Percentiles rank a stretch among this genome's conserved stretches.
These are phyloP conservation scores for Lophiotrema nucula DNA, from an alignment of 495 filamentous ascomycete genomes.

Conservation along the genomic window DNA sequence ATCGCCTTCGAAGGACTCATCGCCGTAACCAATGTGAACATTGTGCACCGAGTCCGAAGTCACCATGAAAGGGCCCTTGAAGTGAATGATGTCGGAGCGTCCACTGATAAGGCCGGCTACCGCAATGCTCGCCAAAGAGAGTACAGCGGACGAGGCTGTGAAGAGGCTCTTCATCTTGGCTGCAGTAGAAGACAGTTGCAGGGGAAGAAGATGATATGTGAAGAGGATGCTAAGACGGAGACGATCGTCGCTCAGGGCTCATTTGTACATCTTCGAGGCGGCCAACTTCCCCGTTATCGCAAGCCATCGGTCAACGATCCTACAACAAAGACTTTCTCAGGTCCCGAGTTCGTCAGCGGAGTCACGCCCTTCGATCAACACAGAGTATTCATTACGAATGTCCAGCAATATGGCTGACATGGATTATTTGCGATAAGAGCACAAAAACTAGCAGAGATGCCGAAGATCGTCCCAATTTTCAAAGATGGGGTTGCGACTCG, in stretches of 20 bases:
- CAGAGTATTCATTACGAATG: too few relatives aligned
- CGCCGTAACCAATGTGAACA: conserved; percentile 18
- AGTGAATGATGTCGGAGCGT: conserved; percentile 15
- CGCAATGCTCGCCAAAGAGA: conserved; percentile 1
- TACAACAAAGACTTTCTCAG: too few relatives aligned
- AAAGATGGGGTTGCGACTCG: conserved; percentile 6
- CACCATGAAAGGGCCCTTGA: conserved; percentile 8
- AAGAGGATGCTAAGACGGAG: neutral
- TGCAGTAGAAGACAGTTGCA: neutral
- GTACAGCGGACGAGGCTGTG: conserved; percentile 1
- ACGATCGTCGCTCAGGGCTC: neutral
- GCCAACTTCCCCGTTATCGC: too few relatives aligned
- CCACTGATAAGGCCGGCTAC: neutral
- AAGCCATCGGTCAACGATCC: too few relatives aligned
- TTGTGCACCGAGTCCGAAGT: conserved; percentile 25
- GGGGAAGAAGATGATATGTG: neutral
- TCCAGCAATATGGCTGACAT: too few relatives aligned
- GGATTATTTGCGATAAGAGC: too few relatives aligned
- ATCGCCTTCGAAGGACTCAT: conserved; percentile 21
- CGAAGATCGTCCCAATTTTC: too few relatives aligned
- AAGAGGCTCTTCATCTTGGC: conserved; percentile 18
- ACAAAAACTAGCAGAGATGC: too few relatives aligned
- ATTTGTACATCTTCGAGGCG: neutral
- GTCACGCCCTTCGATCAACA: too few relatives aligned
- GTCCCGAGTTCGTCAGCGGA: too few relatives aligned